Conservation (phyloP, 257 asterid species). For the Thymus quinquecostatus region DNA sequence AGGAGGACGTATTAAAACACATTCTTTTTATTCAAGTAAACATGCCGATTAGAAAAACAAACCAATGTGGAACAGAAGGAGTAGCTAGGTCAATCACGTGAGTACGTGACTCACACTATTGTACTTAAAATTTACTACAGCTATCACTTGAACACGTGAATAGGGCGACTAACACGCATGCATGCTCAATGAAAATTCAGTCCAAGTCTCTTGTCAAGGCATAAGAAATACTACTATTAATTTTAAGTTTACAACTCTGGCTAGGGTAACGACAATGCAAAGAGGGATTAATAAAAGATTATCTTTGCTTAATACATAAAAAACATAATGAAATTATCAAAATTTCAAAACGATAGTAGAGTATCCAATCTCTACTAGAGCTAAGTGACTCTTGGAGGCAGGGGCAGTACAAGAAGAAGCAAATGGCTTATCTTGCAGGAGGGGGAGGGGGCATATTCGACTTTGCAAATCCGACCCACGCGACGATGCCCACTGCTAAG, state of each 20-base stretch:
- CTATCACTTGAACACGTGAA: too few species aligned
- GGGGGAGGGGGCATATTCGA: conserved; percentile 55
- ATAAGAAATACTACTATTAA: neutral
- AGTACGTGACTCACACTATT: too few species aligned
- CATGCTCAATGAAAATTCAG: neutral
- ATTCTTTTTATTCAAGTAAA: too few species aligned
- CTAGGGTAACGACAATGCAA: neutral
- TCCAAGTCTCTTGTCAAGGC: neutral
- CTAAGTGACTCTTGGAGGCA: conserved; percentile 14
- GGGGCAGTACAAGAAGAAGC: conserved; percentile 16
- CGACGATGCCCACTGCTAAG: conserved; percentile 55
- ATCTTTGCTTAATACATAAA: neutral
- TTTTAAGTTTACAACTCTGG: neutral
- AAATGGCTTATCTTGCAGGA: conserved; percentile 40
- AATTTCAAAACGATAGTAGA: conserved; percentile 1
- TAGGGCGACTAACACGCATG: too few species aligned
- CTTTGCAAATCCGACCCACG: conserved; percentile 64
- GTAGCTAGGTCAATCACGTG: too few species aligned
- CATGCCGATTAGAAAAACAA: too few species aligned
- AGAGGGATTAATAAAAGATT: neutral
- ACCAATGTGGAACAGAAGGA: too few species aligned
- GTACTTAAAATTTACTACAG: too few species aligned
- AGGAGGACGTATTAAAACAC: too few species aligned
- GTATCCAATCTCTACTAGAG: conserved; percentile 28
- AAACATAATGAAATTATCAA: conserved; percentile 18